Base-by-base conservation (phyloP, 768 basidiomycete species). In the Lepiota venenata region DNA sequence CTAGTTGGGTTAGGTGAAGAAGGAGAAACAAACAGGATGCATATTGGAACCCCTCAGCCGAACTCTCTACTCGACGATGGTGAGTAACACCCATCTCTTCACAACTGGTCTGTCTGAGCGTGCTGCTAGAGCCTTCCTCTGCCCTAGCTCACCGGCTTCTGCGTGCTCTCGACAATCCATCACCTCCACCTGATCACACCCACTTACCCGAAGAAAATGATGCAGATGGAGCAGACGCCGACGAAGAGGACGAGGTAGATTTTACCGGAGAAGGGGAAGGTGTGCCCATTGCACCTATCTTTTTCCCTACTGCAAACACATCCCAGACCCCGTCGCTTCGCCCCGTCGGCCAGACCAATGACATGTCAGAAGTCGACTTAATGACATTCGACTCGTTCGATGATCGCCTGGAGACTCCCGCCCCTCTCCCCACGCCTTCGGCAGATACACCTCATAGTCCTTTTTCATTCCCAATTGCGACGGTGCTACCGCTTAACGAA, bases 111-210 rank as follows among this genome's bases (percentile, higher is more conserved):
- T 35, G 48, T 15, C 27, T 47, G 25, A 52, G 35, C 50, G 45
- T 54, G 38, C 56, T 41, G 39, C 36, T 58, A 82, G 88, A 90
- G 63, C 87, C 87, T 8, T 80, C 87, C 2, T 85, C 86, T 52
- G 75, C 76, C 4, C 71, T 91, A 46, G 89, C 85, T 29, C 80
- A 72, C 57, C 82, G 70, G 67, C 80, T 91, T 43, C 76, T 85
- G 42, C 77, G 82, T 47, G 88, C 89, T 48, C 79, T 82, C 54
- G 83, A 82, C 61, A 91, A 91, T 61, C 89, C 89, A 15, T 91
- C 88, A 15, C 88, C 88, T 15, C 73, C 74, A 27, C 74, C 74
- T 25, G 67, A 67, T 55, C 66, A 66, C 18, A 58, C 63, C 1
- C 47, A 58, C n/a, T 49, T 64, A 11, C 25, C 48, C 8, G 21